These are phyloP conservation scores for Polyporus arcularius DNA, from an alignment of 768 basidiomycete species.

Conservation along the genomic window DNA sequence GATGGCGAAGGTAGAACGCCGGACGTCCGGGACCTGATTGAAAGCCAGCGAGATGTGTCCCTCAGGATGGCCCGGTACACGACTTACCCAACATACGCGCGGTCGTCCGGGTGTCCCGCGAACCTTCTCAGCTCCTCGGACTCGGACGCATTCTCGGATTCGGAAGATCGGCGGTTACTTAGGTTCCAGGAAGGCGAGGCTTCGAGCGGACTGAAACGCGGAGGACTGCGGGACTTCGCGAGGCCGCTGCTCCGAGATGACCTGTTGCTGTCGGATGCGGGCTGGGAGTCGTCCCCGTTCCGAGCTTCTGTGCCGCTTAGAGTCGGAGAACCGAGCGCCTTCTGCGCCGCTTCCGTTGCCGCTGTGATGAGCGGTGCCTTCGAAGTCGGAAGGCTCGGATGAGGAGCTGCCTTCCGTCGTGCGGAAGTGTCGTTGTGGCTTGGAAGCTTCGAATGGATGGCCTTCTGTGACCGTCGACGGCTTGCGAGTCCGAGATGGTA, in stretches of 20 bases:
- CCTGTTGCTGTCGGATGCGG: background rate
- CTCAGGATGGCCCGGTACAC: background rate
- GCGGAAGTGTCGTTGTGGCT: background rate
- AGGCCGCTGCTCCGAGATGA: background rate
- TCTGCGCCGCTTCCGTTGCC: background rate
- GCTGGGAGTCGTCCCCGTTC: background rate
- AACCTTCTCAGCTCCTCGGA: background rate
- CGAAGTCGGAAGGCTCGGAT: background rate
- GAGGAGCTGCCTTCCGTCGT: background rate
- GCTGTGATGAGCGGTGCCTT: background rate
- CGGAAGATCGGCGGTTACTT: background rate
- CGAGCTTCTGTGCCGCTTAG: background rate
- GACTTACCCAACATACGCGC: background rate
- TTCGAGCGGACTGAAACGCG: background rate
- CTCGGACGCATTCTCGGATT: too few species aligned
- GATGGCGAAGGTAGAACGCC: background rate
- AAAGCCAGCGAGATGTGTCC: background rate
- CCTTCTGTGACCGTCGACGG: too few species aligned
- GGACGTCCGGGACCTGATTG: background rate
- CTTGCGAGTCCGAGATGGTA: too few species aligned
- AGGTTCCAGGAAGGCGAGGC: background rate
- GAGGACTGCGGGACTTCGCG: background rate
- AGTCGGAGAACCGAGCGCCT: background rate
- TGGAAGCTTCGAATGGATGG: too few species aligned
- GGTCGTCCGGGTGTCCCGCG: background rate